These are phyloP conservation scores for Arabidopsis arenosa DNA, from an alignment of 345 rosid species.

Conservation along the genomic window DNA sequence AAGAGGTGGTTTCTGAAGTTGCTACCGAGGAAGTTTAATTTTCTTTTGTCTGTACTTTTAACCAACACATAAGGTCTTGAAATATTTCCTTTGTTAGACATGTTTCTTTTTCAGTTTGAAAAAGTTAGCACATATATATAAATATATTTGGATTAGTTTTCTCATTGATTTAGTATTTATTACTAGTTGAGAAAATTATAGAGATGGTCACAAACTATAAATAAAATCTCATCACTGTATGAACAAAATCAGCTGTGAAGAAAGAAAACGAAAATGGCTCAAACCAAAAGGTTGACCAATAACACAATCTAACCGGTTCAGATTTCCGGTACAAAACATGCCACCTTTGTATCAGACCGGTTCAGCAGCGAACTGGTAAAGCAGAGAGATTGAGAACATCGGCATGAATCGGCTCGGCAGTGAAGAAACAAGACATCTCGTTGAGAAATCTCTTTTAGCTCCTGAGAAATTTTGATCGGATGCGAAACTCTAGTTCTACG, in stretches of 20 bases:
- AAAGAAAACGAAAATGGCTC: neutral
- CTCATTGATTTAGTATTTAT: neutral
- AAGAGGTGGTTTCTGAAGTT: slow-evolving; percentile 35
- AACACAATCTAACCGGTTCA: neutral
- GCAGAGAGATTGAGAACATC: slow-evolving; percentile 37
- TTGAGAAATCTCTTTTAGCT: slow-evolving; percentile 20
- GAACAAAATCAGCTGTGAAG: neutral
- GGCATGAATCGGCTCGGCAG: slow-evolving; percentile 16
- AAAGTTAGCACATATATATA: slow-evolving; percentile 4
- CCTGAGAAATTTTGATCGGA: slow-evolving; percentile 11
- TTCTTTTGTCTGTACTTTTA: slow-evolving; percentile 19
- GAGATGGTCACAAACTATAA: neutral
- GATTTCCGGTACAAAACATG: slow-evolving; percentile 2
- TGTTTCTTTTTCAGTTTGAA: neutral
- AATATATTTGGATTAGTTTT: slow-evolving; percentile 2
- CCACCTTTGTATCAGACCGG: slow-evolving; percentile 28
- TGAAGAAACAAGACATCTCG: slow-evolving; percentile 12
- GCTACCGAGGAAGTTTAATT: slow-evolving; percentile 29
- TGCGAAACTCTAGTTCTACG: slow-evolving; percentile 26
- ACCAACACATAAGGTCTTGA: neutral
- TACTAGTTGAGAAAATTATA: neutral
- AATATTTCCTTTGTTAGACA: slow-evolving; percentile 13
- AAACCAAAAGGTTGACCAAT: neutral
- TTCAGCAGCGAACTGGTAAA: slow-evolving; percentile 36
- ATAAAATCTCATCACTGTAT: neutral